Percentiles rank a stretch among this genome's conserved stretches.
phyloP scores from a whole-genome alignment of 1,284 basidiomycete genomes.

The Termitomyces sp. region DNA sequence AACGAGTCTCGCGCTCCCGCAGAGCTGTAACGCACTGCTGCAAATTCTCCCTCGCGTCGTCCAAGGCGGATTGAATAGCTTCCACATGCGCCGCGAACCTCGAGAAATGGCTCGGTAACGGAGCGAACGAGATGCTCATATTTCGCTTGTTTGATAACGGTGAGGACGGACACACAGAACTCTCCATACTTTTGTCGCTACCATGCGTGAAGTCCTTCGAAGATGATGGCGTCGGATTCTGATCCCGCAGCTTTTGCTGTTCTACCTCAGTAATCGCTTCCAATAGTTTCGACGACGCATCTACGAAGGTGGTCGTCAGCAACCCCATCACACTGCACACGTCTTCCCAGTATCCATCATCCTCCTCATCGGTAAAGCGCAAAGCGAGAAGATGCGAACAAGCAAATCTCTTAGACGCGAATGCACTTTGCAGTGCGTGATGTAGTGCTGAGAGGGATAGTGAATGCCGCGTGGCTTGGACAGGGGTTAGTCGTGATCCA shows the following conservation, averaged over 20 bases:
- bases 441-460: conserved; percentile 59
- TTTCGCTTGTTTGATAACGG: conserved; percentile 4
- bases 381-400: conserved; percentile 73
- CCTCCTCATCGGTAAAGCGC: conserved; percentile 58
- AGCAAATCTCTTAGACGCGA: conserved; percentile 67
- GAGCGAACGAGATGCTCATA: conserved; percentile 51
- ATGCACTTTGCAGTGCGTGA: conserved; percentile 53
- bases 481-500: conserved; percentile 52
- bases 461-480: conserved; percentile 57
- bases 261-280: conserved; percentile 59
- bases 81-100: conserved; percentile 70
- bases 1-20: conserved; percentile 36
- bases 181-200: conserved; percentile 13
- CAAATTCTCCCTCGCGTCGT: conserved; percentile 62
- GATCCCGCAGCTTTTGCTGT: conserved; percentile 40
- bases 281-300: conserved; percentile 53
- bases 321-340: conserved; percentile 67
- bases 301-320: conserved; percentile 58
- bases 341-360: conserved; percentile 76
- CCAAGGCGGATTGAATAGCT: conserved; percentile 56
- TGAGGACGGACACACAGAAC: not conserved
- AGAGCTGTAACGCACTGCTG: conserved; percentile 53
- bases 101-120: conserved; percentile 58
- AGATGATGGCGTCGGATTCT: conserved; percentile 38
- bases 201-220: conserved; percentile 10